Evolutionary conservation across 2,329 filamentous ascomycete species (phyloP), one percentile per base, ranked within the genome.

Genomic region (Bipolaris cookei): DNA sequence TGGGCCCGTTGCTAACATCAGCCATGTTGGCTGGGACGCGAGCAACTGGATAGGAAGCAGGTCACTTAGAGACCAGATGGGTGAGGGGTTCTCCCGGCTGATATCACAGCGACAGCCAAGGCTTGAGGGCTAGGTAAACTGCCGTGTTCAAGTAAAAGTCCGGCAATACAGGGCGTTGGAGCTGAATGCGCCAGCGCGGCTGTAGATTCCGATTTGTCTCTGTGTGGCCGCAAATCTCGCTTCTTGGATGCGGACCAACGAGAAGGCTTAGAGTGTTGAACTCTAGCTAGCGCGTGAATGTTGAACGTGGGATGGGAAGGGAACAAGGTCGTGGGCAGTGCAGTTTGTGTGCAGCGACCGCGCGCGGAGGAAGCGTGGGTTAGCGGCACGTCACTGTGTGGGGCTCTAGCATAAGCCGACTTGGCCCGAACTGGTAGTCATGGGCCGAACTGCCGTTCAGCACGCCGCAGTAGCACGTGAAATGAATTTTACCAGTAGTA

Each of bases 251-350:
- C 41, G 44, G 20, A 21, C 21, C 38, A 43, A 54, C 37, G 39
- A 46, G 23, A 25, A 44, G 50, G 64, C 66, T 53, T 63, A 67
- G 68, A 76, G 72, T 75, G 71, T 75, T 74, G 72, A 74, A 69
- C 72, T 74, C 67, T 58, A 64, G 65, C 63, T 56, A 49, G 45
- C 51, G 64, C 62, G 62, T 68, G 64, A 62, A 69, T 66, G 63
- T 67, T 64, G 62, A 59, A 60, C 48, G 59, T 54, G 55, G 20
- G 54, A 59, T 58, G 51, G 42, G 46, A 50, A 44, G 16, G 58
- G 54, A 42, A 47, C 28, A 18, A n/a, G 23, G 32, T 57, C n/a
- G 57, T 52, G 30, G 55, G 49, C 43, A 28, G 48, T 30, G 28
- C 28, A 30, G 28, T 30, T 48, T 45, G 25, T 30, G 21, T 52